These are phyloP conservation scores for Bolboschoenus planiculmis DNA, from an alignment of 176 grass and related monocot species.

Conservation along the genomic window DNA sequence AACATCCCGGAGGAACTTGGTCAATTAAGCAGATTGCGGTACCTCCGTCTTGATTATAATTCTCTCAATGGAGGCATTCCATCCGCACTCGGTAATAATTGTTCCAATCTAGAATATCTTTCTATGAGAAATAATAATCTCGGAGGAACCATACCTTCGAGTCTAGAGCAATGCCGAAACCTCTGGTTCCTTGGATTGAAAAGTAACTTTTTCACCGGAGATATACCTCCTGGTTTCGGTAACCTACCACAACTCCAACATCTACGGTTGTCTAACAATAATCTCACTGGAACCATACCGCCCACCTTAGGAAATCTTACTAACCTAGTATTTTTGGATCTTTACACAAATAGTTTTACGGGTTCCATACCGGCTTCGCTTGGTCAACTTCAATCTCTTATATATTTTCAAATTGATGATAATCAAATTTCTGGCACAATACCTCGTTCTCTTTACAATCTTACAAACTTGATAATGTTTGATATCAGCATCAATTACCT, in stretches of 20 bases:
- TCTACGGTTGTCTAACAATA: conserved; percentile 1
- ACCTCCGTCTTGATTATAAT: conserved; percentile 2
- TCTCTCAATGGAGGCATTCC: conserved; percentile 23
- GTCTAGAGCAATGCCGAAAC: background rate
- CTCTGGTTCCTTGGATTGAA: background rate
- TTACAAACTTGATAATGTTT: conserved; percentile 4
- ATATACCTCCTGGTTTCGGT: conserved; percentile 26
- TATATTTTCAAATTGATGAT: conserved; percentile 1
- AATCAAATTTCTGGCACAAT: conserved; percentile 26
- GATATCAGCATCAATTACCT: conserved; percentile 11
- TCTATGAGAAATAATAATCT: conserved; percentile 3
- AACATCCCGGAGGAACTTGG: conserved; percentile 19
- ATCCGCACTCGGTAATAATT: conserved; percentile 3
- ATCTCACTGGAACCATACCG: conserved; percentile 9
- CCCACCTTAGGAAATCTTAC: conserved; percentile 25
- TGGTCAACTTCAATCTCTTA: background rate
- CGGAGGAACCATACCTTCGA: conserved; percentile 16
- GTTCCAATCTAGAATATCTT: conserved; percentile 5
- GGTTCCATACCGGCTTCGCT: background rate
- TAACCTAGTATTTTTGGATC: background rate
- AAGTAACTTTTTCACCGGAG: background rate
- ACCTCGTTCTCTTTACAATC: conserved; percentile 25
- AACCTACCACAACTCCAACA: conserved; percentile 5
- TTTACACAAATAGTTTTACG: background rate
- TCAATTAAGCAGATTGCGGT: background rate